These are phyloP conservation scores for Chlamydomonas incerta DNA, from an alignment of 139 green algal genomes.

Conservation along the genomic window DNA sequence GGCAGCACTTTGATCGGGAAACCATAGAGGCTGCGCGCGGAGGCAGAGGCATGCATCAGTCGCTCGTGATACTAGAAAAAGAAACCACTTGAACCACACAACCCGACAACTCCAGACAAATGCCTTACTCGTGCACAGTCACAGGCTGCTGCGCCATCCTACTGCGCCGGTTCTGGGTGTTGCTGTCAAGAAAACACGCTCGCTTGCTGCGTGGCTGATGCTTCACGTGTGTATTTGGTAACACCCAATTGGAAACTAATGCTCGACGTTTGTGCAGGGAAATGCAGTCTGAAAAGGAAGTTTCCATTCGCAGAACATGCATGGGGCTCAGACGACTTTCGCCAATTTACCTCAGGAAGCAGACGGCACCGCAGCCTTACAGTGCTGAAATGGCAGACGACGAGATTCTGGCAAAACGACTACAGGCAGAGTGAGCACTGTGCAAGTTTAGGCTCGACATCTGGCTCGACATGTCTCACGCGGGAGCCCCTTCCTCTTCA, in stretches of 20 bases:
- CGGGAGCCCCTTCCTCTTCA: neutral
- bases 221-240: neutral
- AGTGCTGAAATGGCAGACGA: constrained; percentile 36
- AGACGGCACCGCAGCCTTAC: neutral
- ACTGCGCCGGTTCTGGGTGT: too few species aligned
- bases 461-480: too few species aligned
- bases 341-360: too few species aligned
- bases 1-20: constrained; percentile 54
- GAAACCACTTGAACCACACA: neutral
- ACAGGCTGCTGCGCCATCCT: neutral
- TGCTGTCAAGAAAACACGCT: too few species aligned
- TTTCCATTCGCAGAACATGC: neutral
- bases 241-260: neutral
- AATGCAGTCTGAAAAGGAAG: too few species aligned
- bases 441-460: neutral
- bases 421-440: constrained; percentile 12
- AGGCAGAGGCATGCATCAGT: neutral
- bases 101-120: neutral
- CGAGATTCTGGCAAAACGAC: neutral
- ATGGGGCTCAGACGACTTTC: too few species aligned
- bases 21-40: constrained; percentile 55
- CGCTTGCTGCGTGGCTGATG: neutral
- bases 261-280: neutral
- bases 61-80: neutral
- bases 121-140: neutral